These are phyloP conservation scores for Moricandia arvensis DNA, from an alignment of 345 rosid species.

Conservation along the genomic window DNA sequence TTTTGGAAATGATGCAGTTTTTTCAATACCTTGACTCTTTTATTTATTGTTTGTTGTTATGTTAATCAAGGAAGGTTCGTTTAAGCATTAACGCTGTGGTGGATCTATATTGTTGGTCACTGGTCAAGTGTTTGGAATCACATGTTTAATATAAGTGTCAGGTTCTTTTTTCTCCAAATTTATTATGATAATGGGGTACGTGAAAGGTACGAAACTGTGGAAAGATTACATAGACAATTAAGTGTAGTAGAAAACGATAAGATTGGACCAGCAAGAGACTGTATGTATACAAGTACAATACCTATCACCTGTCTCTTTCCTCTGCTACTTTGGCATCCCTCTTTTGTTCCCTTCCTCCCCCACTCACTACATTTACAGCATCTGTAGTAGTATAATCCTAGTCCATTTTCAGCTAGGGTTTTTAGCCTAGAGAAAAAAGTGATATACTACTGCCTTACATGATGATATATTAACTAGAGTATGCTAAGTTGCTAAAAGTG, in stretches of 20 bases:
- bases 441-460: conserved; percentile 11
- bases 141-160: conserved; percentile 27
- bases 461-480: not conserved
- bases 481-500: conserved; percentile 22
- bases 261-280: conserved; percentile 31
- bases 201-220: conserved; percentile 25
- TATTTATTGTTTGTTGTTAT: not conserved
- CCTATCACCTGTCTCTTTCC: conserved; percentile 24
- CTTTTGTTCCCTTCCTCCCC: conserved; percentile 18
- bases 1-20: conserved; percentile 35
- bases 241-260: not conserved
- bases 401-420: not conserved
- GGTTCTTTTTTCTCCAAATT: not conserved
- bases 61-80: conserved; percentile 34
- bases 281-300: conserved; percentile 15
- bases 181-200: conserved; percentile 25
- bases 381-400: not conserved
- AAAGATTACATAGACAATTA: not conserved
- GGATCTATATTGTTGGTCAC: not conserved
- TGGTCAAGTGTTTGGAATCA: conserved; percentile 15
- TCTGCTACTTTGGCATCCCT: conserved; percentile 15
- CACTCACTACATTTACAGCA: not conserved
- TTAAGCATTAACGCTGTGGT: conserved; percentile 20
- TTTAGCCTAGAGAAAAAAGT: conserved; percentile 8
- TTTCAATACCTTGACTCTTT: not conserved